These are phyloP conservation scores for Magnolia kwangsiensis DNA, from an alignment of 164 flowering plant species.

Conservation along the genomic window DNA sequence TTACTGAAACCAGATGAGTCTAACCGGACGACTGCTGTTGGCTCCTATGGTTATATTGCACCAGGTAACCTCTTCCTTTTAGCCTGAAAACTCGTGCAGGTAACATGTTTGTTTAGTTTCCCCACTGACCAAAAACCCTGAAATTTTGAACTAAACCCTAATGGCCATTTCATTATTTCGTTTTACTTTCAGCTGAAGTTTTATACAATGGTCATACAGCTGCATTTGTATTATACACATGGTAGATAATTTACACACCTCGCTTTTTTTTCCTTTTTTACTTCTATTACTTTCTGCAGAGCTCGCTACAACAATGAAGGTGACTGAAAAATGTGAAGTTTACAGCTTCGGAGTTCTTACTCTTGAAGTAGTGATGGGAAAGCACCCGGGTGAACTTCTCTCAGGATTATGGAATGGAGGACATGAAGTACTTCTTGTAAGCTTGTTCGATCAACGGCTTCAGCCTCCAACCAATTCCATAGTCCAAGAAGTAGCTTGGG, in stretches of 20 bases:
- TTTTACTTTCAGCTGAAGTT: too few relatives aligned
- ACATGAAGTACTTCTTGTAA: background rate
- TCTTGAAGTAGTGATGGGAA: slow-evolving; percentile 14
- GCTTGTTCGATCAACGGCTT: slow-evolving; percentile 17
- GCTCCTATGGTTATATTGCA: slow-evolving; percentile 15
- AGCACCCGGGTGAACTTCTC: slow-evolving; percentile 18
- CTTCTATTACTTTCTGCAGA: slow-evolving; percentile 3
- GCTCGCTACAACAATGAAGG: slow-evolving; percentile 11
- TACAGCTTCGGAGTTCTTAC: slow-evolving; percentile 19
- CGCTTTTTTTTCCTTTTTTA: background rate
- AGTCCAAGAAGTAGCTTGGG: slow-evolving; percentile 11
- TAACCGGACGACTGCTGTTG: slow-evolving; percentile 1
- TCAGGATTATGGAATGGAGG: background rate
- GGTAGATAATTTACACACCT: background rate
- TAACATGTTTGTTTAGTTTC: too few relatives aligned
- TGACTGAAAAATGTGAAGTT: slow-evolving; percentile 15
- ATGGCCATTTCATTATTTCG: too few relatives aligned
- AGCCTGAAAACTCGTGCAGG: too few relatives aligned
- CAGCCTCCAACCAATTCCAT: slow-evolving; percentile 10
- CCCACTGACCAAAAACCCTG: too few relatives aligned
- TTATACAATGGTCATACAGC: background rate
- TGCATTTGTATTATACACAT: background rate
- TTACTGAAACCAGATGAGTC: slow-evolving; percentile 9
- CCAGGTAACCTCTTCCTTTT: slow-evolving; percentile 9
- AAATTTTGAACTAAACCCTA: too few relatives aligned